Evolutionary conservation across 192 early-diverging fungal species (phyloP).

Genomic region (Allomyces arbusculus): DNA sequence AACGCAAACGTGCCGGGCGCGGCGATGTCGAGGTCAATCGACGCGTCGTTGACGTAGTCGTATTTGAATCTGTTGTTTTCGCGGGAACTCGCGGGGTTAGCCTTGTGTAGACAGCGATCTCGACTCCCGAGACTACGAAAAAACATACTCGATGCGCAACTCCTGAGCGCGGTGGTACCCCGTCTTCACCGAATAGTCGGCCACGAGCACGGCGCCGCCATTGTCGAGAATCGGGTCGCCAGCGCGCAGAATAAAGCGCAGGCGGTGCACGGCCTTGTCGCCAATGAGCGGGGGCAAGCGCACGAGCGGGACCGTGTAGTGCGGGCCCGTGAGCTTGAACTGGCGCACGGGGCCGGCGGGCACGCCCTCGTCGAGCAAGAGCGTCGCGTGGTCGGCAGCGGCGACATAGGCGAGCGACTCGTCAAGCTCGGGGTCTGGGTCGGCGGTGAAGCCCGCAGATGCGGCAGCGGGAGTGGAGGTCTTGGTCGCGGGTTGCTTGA

Average conservation of each 20-base stretch:
- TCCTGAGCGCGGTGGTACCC: not conserved
- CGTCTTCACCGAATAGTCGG: not conserved
- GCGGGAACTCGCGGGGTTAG: no score
- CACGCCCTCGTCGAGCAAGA: not conserved
- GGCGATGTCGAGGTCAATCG: not conserved
- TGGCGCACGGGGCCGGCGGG: not conserved
- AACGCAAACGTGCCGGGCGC: not conserved
- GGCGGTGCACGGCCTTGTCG: not conserved
- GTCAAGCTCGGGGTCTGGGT: no score
- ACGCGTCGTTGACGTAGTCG: not conserved
- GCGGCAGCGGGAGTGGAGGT: no score
- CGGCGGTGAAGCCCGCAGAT: no score
- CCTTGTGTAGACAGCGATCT: not conserved
- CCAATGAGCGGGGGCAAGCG: constrained; percentile 1
- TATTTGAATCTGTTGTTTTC: not conserved
- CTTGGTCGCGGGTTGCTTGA: no score
- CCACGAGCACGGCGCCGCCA: not conserved
- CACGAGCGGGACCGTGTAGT: not conserved
- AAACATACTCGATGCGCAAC: not conserved
- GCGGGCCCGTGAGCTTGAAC: not conserved
- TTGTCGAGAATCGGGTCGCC: not conserved
- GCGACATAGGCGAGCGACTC: no score
- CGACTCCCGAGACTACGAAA: not conserved
- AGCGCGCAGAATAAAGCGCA: not conserved
- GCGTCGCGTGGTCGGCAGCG: no score